Evolutionary conservation across 768 basidiomycete genomes (phyloP), one percentile per base, ranked within the genome.

Genomic region (Boletus huronensis): DNA sequence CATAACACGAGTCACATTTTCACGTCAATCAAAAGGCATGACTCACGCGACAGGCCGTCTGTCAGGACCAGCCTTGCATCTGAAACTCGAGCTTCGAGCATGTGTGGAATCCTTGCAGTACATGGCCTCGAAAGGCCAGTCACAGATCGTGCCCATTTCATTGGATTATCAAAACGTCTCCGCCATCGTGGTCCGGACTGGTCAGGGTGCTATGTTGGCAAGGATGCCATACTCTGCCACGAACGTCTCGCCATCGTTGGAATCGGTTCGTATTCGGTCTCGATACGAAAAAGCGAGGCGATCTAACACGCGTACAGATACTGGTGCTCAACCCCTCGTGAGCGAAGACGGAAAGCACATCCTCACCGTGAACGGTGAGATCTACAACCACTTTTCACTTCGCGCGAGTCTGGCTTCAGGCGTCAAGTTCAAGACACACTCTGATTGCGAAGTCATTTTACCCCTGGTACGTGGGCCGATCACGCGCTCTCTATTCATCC

Each of bases 211-310:
- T 88, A 84, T 71, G 89, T 94, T 58, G 90, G 90, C 42, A 83
- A 85, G 70, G 79, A 87, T 48, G 79, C 82, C 39, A 82, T 97
- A 54, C 83, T 99, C 58, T 90, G 90, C 32, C 97, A 99, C 63
- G 97, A 99, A 70, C 88, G 97, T 52, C 82, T 99, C 50, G 97
- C 97, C 36, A 90, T 99, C 71, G 97, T 98, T 53, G 97, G 97
- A 65, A 93, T 99, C 59, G 96, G 96, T 96, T 55, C 71, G 84
- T 77, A 26, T 34, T 29, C 9, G 0, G 5, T 29, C 47, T 43
- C 58, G 8, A 6, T 41, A 3, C 23, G 7, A 39, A 19, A 9
- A 2, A 21, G n/a, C n/a, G 8, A n/a, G 5, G 23, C 2, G 14
- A 47, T 42, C 57, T 55, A 46, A 52, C 39, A 32, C 44, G 21